Conservation (phyloP, 257 asterid species). For the Capsicum pubescens region DNA sequence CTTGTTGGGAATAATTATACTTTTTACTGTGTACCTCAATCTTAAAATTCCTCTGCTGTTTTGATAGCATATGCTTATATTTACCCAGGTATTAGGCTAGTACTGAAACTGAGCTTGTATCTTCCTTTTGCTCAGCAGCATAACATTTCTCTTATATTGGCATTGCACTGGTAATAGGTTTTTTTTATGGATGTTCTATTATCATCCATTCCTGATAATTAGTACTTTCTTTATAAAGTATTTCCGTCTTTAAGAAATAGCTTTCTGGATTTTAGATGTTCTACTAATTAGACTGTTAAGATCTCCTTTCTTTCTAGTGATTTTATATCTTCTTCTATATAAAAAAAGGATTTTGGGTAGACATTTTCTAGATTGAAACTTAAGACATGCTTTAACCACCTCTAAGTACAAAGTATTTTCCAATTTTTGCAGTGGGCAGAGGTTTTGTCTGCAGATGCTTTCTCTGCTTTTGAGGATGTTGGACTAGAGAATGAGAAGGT, state of each 20-base stretch:
- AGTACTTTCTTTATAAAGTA: neutral
- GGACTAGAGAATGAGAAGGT: slow-evolving; percentile 87
- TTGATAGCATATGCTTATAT: slow-evolving; percentile 17
- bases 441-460: slow-evolving; percentile 98
- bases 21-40: neutral
- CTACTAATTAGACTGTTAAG: neutral
- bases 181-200: neutral
- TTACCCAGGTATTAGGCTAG: neutral
- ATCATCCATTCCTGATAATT: neutral
- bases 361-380: neutral
- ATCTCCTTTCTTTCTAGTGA: neutral
- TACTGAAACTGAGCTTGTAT: slow-evolving; percentile 10
- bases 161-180: neutral
- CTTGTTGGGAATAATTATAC: neutral
- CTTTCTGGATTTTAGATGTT: neutral
- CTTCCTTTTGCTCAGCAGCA: neutral
- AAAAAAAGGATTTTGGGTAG: neutral
- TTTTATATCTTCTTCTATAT: neutral
- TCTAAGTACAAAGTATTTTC: slow-evolving; percentile 15
- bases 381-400: neutral
- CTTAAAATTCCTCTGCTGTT: neutral
- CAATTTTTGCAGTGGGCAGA: slow-evolving; percentile 92
- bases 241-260: neutral
- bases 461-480: slow-evolving; percentile 96
- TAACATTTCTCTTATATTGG: neutral